phyloP scores from a whole-genome alignment of 352 stramenopile genomes.

The Pythium folliculosum region DNA sequence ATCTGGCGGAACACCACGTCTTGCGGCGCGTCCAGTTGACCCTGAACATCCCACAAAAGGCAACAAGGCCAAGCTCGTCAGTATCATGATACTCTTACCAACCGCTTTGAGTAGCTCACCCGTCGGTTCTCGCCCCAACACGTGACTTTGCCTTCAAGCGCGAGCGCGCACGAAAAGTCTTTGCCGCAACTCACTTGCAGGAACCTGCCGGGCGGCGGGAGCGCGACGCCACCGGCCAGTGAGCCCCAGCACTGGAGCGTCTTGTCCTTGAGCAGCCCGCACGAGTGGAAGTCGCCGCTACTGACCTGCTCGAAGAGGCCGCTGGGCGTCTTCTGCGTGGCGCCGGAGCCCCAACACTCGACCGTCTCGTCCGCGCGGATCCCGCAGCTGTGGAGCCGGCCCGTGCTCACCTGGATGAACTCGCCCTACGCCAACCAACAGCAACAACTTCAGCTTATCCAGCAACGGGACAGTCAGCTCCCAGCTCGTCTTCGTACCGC shows the following conservation, averaged over 20 bases:
- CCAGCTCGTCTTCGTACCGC: conserved; percentile 13
- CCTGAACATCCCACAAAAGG: conserved; percentile 15
- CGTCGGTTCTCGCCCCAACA: conserved; percentile 76
- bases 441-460: background rate
- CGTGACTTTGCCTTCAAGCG: conserved; percentile 42
- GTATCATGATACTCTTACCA: background rate
- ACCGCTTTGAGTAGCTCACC: too few relatives aligned
- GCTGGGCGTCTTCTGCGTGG: conserved; percentile 46
- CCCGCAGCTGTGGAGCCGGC: conserved; percentile 75
- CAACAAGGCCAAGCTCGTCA: too few relatives aligned
- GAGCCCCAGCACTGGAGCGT: conserved; percentile 75
- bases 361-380: conserved; percentile 78
- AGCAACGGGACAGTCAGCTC: background rate
- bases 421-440: conserved; percentile 32
- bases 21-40: conserved; percentile 47
- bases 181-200: conserved; percentile 81
- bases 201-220: conserved; percentile 52
- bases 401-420: conserved; percentile 82
- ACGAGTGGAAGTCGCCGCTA: conserved; percentile 80
- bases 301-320: conserved; percentile 84
- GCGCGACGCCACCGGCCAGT: conserved; percentile 34
- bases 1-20: conserved; percentile 58
- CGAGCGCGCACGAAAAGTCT: conserved; percentile 61
- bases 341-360: conserved; percentile 71
- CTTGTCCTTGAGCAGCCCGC: conserved; percentile 79